These are phyloP conservation scores for Rhodotorula sp. DNA, from an alignment of 1,284 basidiomycete genomes.

Conservation along the genomic window DNA sequence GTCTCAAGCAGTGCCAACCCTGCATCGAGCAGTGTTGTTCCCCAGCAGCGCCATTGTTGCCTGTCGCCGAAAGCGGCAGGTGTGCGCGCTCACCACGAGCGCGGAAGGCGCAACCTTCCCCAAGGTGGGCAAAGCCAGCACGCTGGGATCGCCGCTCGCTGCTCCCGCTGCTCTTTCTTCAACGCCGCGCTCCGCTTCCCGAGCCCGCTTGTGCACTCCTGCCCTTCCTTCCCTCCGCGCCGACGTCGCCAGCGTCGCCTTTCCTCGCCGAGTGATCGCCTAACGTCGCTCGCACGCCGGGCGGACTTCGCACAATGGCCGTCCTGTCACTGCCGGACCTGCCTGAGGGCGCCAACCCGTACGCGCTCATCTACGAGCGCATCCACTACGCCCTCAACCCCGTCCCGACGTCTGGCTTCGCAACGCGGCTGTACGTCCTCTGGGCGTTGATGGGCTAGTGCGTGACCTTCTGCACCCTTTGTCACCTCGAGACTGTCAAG, in stretches of 20 bases:
- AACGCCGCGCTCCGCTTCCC: not conserved
- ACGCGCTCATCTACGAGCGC: not conserved
- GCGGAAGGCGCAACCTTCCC: not conserved
- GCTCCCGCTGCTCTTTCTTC: not conserved
- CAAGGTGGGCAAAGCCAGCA: not conserved
- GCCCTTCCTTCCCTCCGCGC: not conserved
- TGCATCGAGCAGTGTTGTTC: too few species aligned
- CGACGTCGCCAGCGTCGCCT: not conserved
- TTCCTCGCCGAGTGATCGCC: not conserved
- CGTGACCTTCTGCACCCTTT: not conserved
- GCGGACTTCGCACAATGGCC: not conserved
- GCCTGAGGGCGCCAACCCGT: conserved; percentile 6
- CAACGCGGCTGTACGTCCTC: conserved; percentile 7
- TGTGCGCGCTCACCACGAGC: not conserved
- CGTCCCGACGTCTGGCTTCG: conserved; percentile 10
- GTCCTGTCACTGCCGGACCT: conserved; percentile 1
- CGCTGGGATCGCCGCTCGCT: not conserved
- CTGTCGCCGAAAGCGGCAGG: not conserved
- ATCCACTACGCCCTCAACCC: conserved; percentile 3
- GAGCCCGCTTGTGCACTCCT: too few species aligned
- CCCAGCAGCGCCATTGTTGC: too few species aligned
- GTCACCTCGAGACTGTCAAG: fast-evolving
- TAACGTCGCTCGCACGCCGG: too few species aligned
- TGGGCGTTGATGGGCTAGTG: conserved; percentile 22
- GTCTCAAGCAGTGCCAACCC: too few species aligned